Evolutionary conservation across 2,329 filamentous ascomycete species (phyloP).

Genomic region (Neofusicoccum cordaticola): DNA sequence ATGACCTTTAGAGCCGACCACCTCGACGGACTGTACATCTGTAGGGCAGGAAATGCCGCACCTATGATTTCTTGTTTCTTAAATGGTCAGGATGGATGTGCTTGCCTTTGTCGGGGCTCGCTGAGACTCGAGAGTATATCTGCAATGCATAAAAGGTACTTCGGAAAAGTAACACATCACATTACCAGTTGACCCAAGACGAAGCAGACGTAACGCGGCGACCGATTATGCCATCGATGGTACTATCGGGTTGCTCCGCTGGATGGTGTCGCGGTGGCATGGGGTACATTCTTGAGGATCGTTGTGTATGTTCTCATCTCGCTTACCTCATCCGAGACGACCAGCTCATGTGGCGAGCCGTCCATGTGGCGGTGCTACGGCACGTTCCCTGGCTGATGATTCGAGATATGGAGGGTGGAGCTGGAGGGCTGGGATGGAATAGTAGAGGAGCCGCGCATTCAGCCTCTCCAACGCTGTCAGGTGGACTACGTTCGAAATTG

Average conservation of each 20-base stretch:
- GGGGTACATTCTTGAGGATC: neutral
- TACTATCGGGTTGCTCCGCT: neutral
- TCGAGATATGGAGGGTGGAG: neutral
- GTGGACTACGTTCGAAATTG: neutral
- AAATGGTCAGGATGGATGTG: no score
- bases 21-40: neutral
- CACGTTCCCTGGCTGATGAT: neutral
- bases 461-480: neutral
- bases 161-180: no score
- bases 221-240: neutral
- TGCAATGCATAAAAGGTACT: no score
- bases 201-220: neutral
- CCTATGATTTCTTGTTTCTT: neutral
- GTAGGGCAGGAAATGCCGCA: neutral
- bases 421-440: neutral
- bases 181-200: neutral
- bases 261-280: neutral
- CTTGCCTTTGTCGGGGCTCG: no score
- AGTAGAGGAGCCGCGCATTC: no score
- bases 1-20: neutral
- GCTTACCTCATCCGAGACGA: neutral
- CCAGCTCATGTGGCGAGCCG: neutral
- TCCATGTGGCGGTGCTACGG: neutral
- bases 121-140: no score
- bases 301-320: neutral